Evolutionary conservation across 2,329 filamentous ascomycete species (phyloP), one percentile per base, ranked within the genome.

Genomic region (Macrophomina pseudophaseolina): DNA sequence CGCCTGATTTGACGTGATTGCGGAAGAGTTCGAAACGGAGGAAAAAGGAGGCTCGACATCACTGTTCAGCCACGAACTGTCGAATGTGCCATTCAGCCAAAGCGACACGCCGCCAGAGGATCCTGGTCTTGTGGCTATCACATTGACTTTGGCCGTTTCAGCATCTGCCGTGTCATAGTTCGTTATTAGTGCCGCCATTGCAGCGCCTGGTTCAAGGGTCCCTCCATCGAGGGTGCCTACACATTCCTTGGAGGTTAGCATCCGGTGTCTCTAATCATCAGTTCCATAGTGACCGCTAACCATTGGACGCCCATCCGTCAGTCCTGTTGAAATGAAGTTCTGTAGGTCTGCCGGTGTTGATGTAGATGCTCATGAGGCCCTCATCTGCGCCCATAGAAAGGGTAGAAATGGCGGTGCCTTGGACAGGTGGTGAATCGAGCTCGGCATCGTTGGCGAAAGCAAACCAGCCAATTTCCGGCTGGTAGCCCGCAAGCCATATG

Each of bases 41-140:
- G 33, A 49, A 6, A 63, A 23, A 2, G 59, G 59, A 3, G 59
- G 59, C 35, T 63, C 44, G 23, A 32, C 30, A 9, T 63, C 51
- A 7, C 59, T 51, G n/a, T 63, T 63, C n/a, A 63, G 35, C 59
- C 59, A 63, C 4, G 44, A 63, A 11, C 44, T 51, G n/a, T 63
- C 59, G 30, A 63, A 30, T 9, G 14, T 63, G 5, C 32, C 44
- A 28, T 51, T 23, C n/a, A 23, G 32, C 59, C 59, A 63, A n/a
- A 63, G 59, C 1, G 48, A 28, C 23, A 63, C 48, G 1, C 59
- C 59, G 30, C 59, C 59, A 8, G 59, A 63, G 1, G 59, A 63
- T 2, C 38, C 32, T 3, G 59, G 59, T 16, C 18, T 63, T 3
- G 59, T 63, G 30, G 44, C 7, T 16, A 63, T 49, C 1, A 51